These are phyloP conservation scores for Chimonanthus salicifolius DNA, from an alignment of 164 flowering plant genomes.

Conservation along the genomic window DNA sequence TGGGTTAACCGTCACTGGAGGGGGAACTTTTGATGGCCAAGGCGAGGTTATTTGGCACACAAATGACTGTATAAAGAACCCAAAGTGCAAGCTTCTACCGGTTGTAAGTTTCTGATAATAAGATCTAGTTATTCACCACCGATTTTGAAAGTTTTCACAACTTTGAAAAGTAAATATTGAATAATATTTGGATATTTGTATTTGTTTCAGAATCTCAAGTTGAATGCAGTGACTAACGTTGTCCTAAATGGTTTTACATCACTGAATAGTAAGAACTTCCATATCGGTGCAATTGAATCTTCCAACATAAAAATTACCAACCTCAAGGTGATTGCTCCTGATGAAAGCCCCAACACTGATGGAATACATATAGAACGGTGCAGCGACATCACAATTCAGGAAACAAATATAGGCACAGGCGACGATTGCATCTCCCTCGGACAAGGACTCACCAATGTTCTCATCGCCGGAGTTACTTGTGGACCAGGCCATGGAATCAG, in stretches of 20 bases:
- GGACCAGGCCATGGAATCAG: constrained; percentile 89
- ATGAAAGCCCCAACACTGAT: constrained; percentile 64
- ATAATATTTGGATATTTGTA: background rate
- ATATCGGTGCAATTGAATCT: constrained; percentile 46
- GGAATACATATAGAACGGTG: constrained; percentile 65
- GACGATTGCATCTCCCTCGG: constrained; percentile 73
- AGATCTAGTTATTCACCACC: background rate
- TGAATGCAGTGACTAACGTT: constrained; percentile 37
- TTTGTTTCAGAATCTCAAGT: constrained; percentile 46
- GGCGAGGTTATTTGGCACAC: constrained; percentile 59
- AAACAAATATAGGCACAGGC: constrained; percentile 44
- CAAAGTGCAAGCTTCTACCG: constrained; percentile 32
- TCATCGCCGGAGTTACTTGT: constrained; percentile 37
- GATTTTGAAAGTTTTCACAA: no score
- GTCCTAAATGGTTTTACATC: constrained; percentile 40
- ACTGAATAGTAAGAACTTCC: constrained; percentile 62
- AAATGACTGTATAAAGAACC: constrained; percentile 18
- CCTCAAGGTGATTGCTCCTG: constrained; percentile 48
- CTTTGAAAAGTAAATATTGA: no score
- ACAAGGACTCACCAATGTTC: constrained; percentile 45
- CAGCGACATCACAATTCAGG: constrained; percentile 28
- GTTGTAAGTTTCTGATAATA: constrained; percentile 20
- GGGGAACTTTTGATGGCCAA: constrained; percentile 70
- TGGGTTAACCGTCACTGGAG: constrained; percentile 50
- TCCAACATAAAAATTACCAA: constrained; percentile 30